Conservation (phyloP, 2,329 filamentous ascomycete genomes). For the Penicillium sp. region DNA sequence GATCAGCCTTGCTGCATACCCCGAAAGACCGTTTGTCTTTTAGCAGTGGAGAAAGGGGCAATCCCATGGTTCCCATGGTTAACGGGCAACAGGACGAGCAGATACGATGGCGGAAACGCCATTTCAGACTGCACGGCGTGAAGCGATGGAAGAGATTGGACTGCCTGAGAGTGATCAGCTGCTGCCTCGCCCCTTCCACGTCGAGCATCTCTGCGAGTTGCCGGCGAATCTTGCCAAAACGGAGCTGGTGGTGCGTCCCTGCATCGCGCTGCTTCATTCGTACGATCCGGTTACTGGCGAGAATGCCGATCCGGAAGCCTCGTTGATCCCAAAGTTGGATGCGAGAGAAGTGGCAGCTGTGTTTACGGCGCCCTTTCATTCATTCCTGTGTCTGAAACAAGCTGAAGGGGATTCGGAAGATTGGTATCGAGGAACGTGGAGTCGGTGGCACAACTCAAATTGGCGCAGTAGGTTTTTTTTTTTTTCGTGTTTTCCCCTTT, state of each 20-base stretch:
- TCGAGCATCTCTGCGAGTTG: constrained; percentile 82
- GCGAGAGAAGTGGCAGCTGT: constrained; percentile 89
- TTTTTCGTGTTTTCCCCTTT: too few species aligned
- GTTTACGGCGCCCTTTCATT: constrained; percentile 81
- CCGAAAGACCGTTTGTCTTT: not conserved
- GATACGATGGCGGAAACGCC: constrained; percentile 52
- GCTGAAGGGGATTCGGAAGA: constrained; percentile 45
- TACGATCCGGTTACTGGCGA: constrained; percentile 45
- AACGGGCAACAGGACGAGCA: constrained; percentile 45
- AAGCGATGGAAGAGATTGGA: constrained; percentile 91
- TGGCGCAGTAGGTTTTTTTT: constrained; percentile 63
- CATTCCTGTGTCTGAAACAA: constrained; percentile 67
- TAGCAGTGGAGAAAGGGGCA: constrained; percentile 7
- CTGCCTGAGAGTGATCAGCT: constrained; percentile 65
- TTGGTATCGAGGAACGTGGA: constrained; percentile 86
- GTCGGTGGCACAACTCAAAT: constrained; percentile 67
- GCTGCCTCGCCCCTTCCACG: constrained; percentile 69
- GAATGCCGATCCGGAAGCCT: constrained; percentile 57
- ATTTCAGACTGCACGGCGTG: constrained; percentile 79
- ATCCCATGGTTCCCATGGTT: too few species aligned
- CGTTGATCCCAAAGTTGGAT: constrained; percentile 73
- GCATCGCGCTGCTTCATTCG: constrained; percentile 70
- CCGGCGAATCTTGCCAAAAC: constrained; percentile 70
- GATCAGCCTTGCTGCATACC: not conserved
- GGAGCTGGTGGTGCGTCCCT: constrained; percentile 68